A percentile compares a stretch with the other conserved stretches of the same genome.
These are phyloP conservation scores for Ophiostoma ulmi DNA, from an alignment of 2,329 filamentous ascomycete species.

Conservation along the genomic window DNA sequence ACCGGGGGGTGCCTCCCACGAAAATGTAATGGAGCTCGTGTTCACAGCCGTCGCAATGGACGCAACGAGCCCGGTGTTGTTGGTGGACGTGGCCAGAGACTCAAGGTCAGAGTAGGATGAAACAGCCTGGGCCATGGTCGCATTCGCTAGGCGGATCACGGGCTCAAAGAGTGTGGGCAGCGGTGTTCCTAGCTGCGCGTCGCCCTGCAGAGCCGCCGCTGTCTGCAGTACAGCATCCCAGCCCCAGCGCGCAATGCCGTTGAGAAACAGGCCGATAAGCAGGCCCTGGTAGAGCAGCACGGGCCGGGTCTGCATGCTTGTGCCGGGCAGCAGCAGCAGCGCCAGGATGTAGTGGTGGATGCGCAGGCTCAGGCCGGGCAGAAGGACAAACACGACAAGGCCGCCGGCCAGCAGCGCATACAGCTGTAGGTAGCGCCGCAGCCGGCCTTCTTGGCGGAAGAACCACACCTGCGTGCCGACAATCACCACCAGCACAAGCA, in stretches of 20 bases:
- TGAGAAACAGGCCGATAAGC: constrained; percentile 85
- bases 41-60: constrained; percentile 30
- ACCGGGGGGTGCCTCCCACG: constrained; percentile 46
- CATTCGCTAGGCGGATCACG: constrained; percentile 38
- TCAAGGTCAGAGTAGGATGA: constrained; percentile 22
- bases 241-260: constrained; percentile 89
- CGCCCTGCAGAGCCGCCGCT: constrained; percentile 63
- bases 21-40: constrained; percentile 62
- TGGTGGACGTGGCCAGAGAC: neutral
- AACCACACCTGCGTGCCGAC: constrained; percentile 73
- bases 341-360: constrained; percentile 95
- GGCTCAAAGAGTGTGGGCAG: constrained; percentile 53
- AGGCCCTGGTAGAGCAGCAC: constrained; percentile 84
- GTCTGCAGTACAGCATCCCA: constrained; percentile 89
- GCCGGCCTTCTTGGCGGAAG: constrained; percentile 77
- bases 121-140: constrained; percentile 21
- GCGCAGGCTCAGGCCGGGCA: constrained; percentile 74
- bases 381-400: constrained; percentile 64
- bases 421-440: constrained; percentile 70
- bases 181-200: constrained; percentile 57
- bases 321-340: constrained; percentile 80
- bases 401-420: constrained; percentile 63
- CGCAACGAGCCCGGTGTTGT: neutral
- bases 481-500: constrained; percentile 64
- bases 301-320: constrained; percentile 79